Base-by-base conservation (phyloP, 345 rosid species). In the Corchorus capsularis region DNA sequence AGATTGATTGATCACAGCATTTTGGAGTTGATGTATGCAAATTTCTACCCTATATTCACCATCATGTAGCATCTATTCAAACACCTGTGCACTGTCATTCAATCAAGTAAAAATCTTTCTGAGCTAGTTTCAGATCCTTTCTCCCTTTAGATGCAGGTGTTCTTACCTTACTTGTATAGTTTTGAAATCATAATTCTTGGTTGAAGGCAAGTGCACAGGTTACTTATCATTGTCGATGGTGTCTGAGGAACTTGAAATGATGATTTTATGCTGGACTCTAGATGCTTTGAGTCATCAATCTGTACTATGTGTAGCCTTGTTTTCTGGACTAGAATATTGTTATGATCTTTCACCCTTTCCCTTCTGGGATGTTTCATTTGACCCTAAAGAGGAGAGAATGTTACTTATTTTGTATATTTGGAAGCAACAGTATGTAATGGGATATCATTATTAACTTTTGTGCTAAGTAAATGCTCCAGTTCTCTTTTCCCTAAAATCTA, bases 151-250 rank as follows among this genome's bases (percentile, higher is more conserved):
- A 69, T 56, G 74, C 63, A 49, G 77, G 15, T 75, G 71, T 54
- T 68, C 46, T 73, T 77, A 78, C 72, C 79, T 73, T 45, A 22
- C 27, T 75, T 74, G 84, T 84, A 80, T 78, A 81, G 84, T 81
- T 81, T 69, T 50, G 76, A 74, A 45, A 77, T 67, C 76, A 77
- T 69, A 71, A 77, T 84, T 69, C 70, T 78, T 64, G 59, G 77
- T 77, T 85, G 88, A 78, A 86, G 85, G 82, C 72, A 52, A 67
- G 80, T 73, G 85, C 83, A 80, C 83, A 77, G 82, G 73, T 73
- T 66, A 73, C 75, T 63, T 66, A 71, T 77, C 20, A 50, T 74
- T 63, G 54, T 49, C 13, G 63, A 53, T 69, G 66, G 62, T 73
- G 50, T 63, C 57, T 46, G 22, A 71, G 71, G 69, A 69, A 77